A percentile compares a stretch with the other conserved stretches of the same genome.
These are phyloP conservation scores for Akanthomyces dipterigenus DNA, from an alignment of 2,329 filamentous ascomycete genomes.

Conservation along the genomic window DNA sequence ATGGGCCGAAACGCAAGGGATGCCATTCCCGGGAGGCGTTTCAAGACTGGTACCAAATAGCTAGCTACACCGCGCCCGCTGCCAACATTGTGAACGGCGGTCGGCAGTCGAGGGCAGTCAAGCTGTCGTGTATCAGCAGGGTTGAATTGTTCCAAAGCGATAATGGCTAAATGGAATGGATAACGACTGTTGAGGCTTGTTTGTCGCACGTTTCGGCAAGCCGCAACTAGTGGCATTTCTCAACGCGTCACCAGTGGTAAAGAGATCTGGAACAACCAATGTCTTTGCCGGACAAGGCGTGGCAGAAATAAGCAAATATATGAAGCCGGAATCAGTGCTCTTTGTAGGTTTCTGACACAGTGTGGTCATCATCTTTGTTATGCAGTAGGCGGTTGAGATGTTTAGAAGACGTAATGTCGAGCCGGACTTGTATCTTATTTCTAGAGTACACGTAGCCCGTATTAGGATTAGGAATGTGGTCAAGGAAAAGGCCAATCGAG, in stretches of 20 bases:
- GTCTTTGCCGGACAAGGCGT: neutral
- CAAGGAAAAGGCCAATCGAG: too few species aligned
- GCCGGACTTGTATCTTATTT: too few species aligned
- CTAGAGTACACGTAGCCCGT: too few species aligned
- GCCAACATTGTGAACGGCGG: neutral
- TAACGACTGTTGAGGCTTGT: too few species aligned
- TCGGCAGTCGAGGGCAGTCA: neutral
- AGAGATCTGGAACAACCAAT: neutral
- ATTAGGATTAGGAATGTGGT: too few species aligned
- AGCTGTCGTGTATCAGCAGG: too few species aligned
- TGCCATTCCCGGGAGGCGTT: conserved; percentile 1
- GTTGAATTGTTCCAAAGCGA: too few species aligned
- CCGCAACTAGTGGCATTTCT: neutral
- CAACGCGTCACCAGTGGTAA: neutral
- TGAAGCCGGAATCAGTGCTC: neutral
- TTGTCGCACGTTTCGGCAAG: neutral
- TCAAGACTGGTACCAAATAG: neutral
- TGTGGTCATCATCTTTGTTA: too few species aligned
- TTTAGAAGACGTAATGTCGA: too few species aligned
- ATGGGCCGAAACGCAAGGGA: conserved; percentile 9
- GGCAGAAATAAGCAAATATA: neutral
- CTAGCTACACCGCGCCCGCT: neutral
- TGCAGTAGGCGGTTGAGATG: too few species aligned
- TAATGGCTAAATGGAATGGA: too few species aligned
- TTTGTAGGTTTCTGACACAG: neutral